Evolutionary conservation across 2,329 filamentous ascomycete species (phyloP), one percentile per base, ranked within the genome.

Genomic region (Bertia moriformis): DNA sequence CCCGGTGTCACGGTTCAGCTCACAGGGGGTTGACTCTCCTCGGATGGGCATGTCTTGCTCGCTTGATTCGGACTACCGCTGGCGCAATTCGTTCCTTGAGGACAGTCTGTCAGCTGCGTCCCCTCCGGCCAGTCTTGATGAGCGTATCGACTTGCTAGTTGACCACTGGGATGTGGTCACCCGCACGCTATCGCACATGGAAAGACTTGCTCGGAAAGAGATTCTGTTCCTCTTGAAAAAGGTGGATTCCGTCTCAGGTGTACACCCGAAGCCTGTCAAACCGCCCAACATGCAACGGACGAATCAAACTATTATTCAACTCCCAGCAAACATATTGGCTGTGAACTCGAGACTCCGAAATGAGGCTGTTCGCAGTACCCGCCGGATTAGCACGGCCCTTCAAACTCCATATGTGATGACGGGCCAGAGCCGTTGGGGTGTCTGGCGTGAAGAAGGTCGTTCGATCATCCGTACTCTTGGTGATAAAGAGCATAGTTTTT

Each of bases 111-210:
- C 61, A n/a, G 56, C 59, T 41, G 63, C 61, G 4, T 57, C 62
- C 3, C 59, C 65, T 14, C 61, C 64, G 3, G 56, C 66, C 10
- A 66, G 62, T 12, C 49, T 65, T 37, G 68, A 73, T 48, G 66
- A 71, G 41, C 62, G 68, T 10, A 65, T 73, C 12, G 69, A 73
- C 45, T 53, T 69, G 5, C 56, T 74, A 19, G 67, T 70, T 18
- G 66, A 72, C 41, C 68, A 72, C 43, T 74, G 69, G 70, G 69
- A 74, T 49, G 63, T 73, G 44, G 71, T 74, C 42, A 66, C 67
- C 38, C 62, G 71, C 17, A 69, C 68, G 2, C 52, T 75, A 18
- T 67, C 66, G 2, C 65, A 63, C 40, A 54, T 74, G 12, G 68
- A 74, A 46, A 60, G 61, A 40, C 51, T 68, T 13, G 67, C 68